Conservation (phyloP, 2,329 filamentous ascomycete genomes). For the Neofusicoccum umdonicola region DNA sequence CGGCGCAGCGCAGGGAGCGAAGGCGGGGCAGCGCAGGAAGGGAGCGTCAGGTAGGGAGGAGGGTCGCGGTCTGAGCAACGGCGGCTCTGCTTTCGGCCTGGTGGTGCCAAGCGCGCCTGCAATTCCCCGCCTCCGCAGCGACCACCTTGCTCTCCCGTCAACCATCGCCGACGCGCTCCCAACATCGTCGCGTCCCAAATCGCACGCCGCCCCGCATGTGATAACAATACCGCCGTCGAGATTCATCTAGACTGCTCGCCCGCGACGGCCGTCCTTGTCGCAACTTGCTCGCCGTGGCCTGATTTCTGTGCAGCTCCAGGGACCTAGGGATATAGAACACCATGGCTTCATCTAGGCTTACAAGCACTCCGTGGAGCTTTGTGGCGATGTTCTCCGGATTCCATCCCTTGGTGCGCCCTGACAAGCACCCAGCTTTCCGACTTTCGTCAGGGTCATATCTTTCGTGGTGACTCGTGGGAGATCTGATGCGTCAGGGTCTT, state of each 20-base stretch:
- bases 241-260: neutral
- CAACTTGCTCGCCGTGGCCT: neutral
- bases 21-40: neutral
- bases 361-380: too few relatives aligned
- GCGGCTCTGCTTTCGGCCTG: conserved; percentile 1
- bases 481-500: too few relatives aligned
- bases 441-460: too few relatives aligned
- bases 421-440: too few relatives aligned
- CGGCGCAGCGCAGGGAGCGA: neutral
- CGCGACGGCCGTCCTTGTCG: too few relatives aligned
- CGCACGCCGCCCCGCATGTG: neutral
- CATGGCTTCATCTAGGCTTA: neutral
- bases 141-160: neutral
- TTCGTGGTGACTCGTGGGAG: too few relatives aligned
- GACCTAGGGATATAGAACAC: neutral
- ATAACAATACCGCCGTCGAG: neutral
- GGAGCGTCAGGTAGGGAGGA: neutral
- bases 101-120: neutral
- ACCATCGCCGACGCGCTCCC: neutral
- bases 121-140: conserved; percentile 1
- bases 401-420: too few relatives aligned
- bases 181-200: neutral
- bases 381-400: neutral
- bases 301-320: neutral
- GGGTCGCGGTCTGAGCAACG: neutral